Conservation (phyloP, 2,329 filamentous ascomycete genomes). For the Colletotrichum musae region DNA sequence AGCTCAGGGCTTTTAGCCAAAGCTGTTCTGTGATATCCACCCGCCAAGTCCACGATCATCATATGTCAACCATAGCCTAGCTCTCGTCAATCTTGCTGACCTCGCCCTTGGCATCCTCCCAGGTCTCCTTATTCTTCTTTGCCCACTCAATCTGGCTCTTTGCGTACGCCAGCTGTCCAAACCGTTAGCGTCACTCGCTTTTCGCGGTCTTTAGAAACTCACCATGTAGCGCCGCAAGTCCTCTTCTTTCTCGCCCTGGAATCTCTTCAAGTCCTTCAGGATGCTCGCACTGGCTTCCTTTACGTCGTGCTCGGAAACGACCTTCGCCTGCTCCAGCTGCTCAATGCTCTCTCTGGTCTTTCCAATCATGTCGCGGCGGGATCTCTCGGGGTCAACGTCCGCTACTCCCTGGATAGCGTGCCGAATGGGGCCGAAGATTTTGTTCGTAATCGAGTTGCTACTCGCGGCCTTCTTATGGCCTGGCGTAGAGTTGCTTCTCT, state of each 20-base stretch:
- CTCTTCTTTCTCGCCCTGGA: slow-evolving; percentile 96
- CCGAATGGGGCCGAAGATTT: slow-evolving; percentile 94
- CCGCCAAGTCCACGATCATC: slow-evolving; percentile 11
- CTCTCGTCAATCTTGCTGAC: slow-evolving; percentile 87
- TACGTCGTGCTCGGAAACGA: slow-evolving; percentile 91
- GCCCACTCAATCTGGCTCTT: slow-evolving; percentile 96
- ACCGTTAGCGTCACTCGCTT: neutral
- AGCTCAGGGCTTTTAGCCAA: slow-evolving; percentile 12
- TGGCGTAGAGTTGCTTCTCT: slow-evolving; percentile 59
- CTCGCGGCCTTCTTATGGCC: slow-evolving; percentile 85
- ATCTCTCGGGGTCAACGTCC: slow-evolving; percentile 95
- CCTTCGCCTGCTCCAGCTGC: slow-evolving; percentile 90
- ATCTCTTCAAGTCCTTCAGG: slow-evolving; percentile 89
- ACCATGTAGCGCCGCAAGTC: slow-evolving; percentile 97
- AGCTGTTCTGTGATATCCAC: slow-evolving; percentile 22
- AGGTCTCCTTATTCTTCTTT: slow-evolving; percentile 89
- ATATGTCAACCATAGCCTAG: slow-evolving; percentile 47
- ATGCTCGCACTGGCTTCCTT: slow-evolving; percentile 92
- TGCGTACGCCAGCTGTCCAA: slow-evolving; percentile 84
- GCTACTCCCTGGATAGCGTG: slow-evolving; percentile 97
- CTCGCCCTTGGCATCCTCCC: slow-evolving; percentile 91
- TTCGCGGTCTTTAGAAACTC: slow-evolving; percentile 53
- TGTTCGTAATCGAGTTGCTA: slow-evolving; percentile 91
- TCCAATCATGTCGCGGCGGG: slow-evolving; percentile 91
- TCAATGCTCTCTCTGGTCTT: slow-evolving; percentile 92